These are phyloP conservation scores for Panaeolus cyanescens DNA, from an alignment of 768 basidiomycete species.

Conservation along the genomic window DNA sequence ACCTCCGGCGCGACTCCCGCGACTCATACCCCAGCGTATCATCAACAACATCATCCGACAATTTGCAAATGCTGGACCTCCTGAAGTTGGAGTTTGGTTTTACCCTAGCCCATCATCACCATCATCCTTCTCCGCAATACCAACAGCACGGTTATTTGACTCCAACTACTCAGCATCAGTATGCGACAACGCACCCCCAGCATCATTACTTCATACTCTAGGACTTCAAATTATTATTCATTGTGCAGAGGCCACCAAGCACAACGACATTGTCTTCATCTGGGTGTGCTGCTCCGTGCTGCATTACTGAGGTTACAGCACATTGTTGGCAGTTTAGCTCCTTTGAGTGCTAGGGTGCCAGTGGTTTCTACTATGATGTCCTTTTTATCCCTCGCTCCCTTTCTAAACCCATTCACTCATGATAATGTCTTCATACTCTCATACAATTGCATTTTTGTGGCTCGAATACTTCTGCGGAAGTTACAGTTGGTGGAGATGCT, in stretches of 20 bases:
- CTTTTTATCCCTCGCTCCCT: background rate
- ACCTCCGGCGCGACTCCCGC: too few relatives aligned
- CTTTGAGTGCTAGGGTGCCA: background rate
- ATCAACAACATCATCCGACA: background rate
- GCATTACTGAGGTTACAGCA: background rate
- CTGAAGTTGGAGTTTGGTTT: constrained; percentile 76
- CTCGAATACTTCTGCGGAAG: too few relatives aligned
- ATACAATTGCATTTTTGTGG: background rate
- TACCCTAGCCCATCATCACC: constrained; percentile 36
- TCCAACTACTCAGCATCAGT: too few relatives aligned
- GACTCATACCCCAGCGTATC: background rate
- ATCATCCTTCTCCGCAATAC: too few relatives aligned
- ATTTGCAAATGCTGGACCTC: constrained; percentile 86
- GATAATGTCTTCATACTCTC: background rate
- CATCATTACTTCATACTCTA: background rate
- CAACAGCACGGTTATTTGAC: background rate
- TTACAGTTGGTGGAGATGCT: too few relatives aligned
- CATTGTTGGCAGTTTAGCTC: background rate
- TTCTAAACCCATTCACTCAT: background rate
- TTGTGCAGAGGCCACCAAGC: background rate
- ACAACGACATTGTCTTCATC: too few relatives aligned
- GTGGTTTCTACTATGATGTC: background rate
- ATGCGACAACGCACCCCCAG: background rate
- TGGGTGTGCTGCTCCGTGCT: background rate
- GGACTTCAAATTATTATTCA: background rate